Percentiles rank a stretch among this genome's conserved stretches.
These are phyloP conservation scores for Catenaria anguillulae DNA, from an alignment of 371 early-diverging fungal genomes.

Conservation along the genomic window DNA sequence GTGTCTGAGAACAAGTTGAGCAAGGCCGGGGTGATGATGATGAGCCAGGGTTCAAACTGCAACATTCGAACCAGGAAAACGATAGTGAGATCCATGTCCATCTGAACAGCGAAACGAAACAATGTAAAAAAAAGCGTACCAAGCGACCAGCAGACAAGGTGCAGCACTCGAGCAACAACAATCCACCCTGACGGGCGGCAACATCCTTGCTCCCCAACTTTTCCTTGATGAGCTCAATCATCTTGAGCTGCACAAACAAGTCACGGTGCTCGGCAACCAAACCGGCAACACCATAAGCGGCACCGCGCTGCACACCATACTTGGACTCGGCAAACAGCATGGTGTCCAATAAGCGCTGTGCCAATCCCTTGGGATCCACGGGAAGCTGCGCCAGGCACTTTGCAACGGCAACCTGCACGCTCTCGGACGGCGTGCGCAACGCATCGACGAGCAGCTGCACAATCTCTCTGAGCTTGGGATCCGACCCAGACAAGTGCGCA, in stretches of 20 bases:
- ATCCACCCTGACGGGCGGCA: constrained; percentile 75
- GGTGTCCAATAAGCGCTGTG: constrained; percentile 39
- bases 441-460: constrained; percentile 76
- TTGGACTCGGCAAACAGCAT: constrained; percentile 47
- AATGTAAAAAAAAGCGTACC: neutral
- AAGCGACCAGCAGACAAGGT: constrained; percentile 69
- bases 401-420: constrained; percentile 85
- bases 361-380: constrained; percentile 28
- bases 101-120: too few relatives aligned
- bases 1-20: constrained; percentile 77
- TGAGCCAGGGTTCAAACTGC: constrained; percentile 88
- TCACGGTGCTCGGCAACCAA: constrained; percentile 77
- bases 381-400: constrained; percentile 58
- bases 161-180: constrained; percentile 84
- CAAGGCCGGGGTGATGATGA: constrained; percentile 77
- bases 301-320: constrained; percentile 83
- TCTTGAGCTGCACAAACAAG: constrained; percentile 61
- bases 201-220: constrained; percentile 54
- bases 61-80: too few relatives aligned
- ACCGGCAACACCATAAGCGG: constrained; percentile 94
- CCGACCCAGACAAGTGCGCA: constrained; percentile 56
- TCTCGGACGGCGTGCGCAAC: constrained; percentile 82
- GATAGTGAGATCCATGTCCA: too few relatives aligned
- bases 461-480: constrained; percentile 58
- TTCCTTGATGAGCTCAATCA: constrained; percentile 66